Evolutionary conservation across 2,329 filamentous ascomycete genomes (phyloP).

Genomic region (Colletotrichum theobromicola): DNA sequence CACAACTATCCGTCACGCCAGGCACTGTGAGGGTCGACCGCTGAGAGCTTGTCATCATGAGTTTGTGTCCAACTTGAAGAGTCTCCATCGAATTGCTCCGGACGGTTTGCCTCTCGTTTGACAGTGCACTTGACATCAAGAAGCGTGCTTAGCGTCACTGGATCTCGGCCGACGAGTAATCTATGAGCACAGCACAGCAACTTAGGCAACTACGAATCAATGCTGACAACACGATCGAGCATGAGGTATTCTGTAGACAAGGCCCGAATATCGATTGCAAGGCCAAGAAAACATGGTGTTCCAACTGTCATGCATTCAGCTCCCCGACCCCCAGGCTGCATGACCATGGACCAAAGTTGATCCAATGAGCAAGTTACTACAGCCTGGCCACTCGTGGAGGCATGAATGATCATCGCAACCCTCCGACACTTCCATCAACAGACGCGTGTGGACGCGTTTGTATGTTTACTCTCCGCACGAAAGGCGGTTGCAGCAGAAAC

Average conservation of each 20-base stretch:
- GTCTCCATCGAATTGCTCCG: not conserved
- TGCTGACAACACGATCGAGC: not conserved
- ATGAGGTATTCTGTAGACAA: not conserved
- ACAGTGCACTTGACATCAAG: not conserved
- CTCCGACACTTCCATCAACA: not conserved
- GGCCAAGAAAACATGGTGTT: not conserved
- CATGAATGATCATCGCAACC: constrained; percentile 11
- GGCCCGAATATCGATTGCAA: not conserved
- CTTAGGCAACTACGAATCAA: not conserved
- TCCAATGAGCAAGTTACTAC: not conserved
- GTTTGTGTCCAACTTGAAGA: not conserved
- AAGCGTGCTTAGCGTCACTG: not conserved
- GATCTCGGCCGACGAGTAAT: not conserved
- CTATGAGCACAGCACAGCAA: not conserved
- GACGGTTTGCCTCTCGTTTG: not conserved
- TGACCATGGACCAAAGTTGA: not conserved
- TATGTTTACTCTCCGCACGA: not conserved
- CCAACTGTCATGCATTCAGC: not conserved
- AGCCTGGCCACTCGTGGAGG: not conserved
- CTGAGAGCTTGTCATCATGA: constrained; percentile 2
- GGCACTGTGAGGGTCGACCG: not conserved
- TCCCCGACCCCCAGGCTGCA: not conserved
- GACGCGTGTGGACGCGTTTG: not conserved
- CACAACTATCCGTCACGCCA: not conserved
- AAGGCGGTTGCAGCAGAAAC: not conserved